Evolutionary conservation across 371 early-diverging fungal genomes (phyloP).

Genomic region (Funneliformis caledonium): DNA sequence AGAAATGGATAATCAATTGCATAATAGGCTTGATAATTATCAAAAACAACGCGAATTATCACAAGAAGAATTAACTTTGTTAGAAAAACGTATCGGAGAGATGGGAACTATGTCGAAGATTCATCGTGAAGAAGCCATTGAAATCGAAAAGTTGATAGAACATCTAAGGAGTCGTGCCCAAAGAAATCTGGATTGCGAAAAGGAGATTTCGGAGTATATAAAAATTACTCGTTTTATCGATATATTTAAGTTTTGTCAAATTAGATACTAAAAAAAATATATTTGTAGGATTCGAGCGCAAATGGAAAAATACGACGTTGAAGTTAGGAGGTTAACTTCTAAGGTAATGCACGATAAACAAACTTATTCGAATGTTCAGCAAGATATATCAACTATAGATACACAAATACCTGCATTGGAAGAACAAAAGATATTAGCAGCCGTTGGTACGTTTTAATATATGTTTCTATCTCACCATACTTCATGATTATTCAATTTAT

Average conservation of each 20-base stretch:
- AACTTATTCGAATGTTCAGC: slow-evolving; percentile 31
- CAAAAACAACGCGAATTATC: background rate
- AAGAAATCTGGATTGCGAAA: slow-evolving; percentile 24
- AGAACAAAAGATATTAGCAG: slow-evolving; percentile 35
- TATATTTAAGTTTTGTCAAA: background rate
- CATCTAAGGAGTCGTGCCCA: slow-evolving; percentile 7
- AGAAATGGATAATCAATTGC: slow-evolving; percentile 21
- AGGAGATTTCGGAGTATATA: slow-evolving; percentile 24
- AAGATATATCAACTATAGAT: slow-evolving; percentile 31
- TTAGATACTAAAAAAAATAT: background rate
- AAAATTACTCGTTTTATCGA: background rate
- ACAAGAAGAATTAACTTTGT: background rate
- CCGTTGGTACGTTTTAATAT: slow-evolving; percentile 16
- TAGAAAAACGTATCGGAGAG: slow-evolving; percentile 13
- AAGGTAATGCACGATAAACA: slow-evolving; percentile 34
- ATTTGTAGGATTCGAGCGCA: background rate
- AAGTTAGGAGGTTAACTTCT: slow-evolving; percentile 30
- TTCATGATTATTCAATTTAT: too few species aligned
- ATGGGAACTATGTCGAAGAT: background rate
- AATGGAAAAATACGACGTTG: slow-evolving; percentile 14
- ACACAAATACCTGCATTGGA: slow-evolving; percentile 31
- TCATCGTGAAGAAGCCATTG: slow-evolving; percentile 21
- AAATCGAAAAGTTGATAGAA: slow-evolving; percentile 22
- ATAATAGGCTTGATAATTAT: slow-evolving; percentile 22
- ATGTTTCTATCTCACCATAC: background rate